Evolutionary conservation across 192 early-diverging fungal species (phyloP), one percentile per base, ranked within the genome.

Genomic region (Entrophospora sp.): DNA sequence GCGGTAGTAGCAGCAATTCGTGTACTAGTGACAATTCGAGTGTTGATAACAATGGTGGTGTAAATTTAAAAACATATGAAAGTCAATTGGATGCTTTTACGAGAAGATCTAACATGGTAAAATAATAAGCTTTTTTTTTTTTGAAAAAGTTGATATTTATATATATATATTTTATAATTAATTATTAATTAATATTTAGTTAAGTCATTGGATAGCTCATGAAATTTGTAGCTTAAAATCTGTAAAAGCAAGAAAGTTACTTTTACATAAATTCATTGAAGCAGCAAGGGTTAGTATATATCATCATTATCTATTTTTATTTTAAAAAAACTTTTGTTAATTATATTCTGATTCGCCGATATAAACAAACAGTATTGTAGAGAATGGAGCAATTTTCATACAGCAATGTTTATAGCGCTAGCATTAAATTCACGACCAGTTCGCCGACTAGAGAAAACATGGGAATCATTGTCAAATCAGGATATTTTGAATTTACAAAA

Each of bases 301-400:
- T 6, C 9, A n/a, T n/a, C 4, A 18, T 13, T 56, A 27, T 56
- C 53, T 56, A 13, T 34, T 56, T 56, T 30, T 6, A 20, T 56
- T 13, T 56, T 34, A 43, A 62, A 36, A 34, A 55, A 30, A 45
- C 10, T 27, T 24, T 16, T 10, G 46, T 56, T 35, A 13, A 16
- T 28, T 55, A 43, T 22, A 8, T 20, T 40, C 14, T 55, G 49
- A 40, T 36, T n/a, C 10, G 18, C 52, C 56, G 0, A 30, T 18
- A 58, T 18, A 57, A 22, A n/a, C 20, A 9, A 37, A 35, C 59
- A 79, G 82, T 68, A 74, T 52, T 83, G 80, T 56, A 69, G 74
- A 31, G 67, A 68, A 24, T 73, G 72, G 68, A 83, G 83, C 64
- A 89, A 91, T 69, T 83, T 85, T 62, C 84, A 90, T 63, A 85